Evolutionary conservation across 495 filamentous ascomycete genomes (phyloP).

Genomic region (Articulospora tetracladia): DNA sequence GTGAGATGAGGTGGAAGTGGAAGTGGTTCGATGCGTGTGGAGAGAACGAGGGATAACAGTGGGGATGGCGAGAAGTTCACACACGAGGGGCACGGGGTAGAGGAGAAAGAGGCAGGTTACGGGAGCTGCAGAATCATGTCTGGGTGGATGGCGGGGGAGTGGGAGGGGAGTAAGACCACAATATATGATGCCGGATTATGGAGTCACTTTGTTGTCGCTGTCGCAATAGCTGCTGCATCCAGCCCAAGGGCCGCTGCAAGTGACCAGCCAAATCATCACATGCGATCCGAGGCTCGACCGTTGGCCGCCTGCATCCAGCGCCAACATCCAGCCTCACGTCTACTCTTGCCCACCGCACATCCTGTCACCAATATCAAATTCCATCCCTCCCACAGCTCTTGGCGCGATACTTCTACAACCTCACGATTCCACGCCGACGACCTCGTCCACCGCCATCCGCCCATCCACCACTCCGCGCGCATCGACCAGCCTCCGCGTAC

Average conservation of each 20-base stretch:
- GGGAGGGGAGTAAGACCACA: no score
- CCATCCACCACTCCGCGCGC: constrained; percentile 3
- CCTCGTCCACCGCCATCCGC: constrained; percentile 11
- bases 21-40: background rate
- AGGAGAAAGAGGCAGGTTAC: no score
- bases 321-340: constrained; percentile 4
- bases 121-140: no score
- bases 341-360: background rate
- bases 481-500: constrained; percentile 23
- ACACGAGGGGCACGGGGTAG: no score
- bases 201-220: no score
- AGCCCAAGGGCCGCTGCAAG: no score
- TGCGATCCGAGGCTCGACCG: background rate
- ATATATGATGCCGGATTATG: no score
- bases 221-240: no score
- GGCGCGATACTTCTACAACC: background rate
- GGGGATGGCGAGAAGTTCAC: background rate
- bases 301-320: background rate
- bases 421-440: constrained; percentile 14
- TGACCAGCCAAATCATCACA: background rate
- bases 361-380: constrained; percentile 11
- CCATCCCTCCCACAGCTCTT: constrained; percentile 4
- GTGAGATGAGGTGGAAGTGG: background rate
- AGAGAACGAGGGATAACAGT: background rate
- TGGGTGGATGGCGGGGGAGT: no score